phyloP scores from a whole-genome alignment of 2,329 filamentous ascomycete genomes.

The Cladosporium sp. region DNA sequence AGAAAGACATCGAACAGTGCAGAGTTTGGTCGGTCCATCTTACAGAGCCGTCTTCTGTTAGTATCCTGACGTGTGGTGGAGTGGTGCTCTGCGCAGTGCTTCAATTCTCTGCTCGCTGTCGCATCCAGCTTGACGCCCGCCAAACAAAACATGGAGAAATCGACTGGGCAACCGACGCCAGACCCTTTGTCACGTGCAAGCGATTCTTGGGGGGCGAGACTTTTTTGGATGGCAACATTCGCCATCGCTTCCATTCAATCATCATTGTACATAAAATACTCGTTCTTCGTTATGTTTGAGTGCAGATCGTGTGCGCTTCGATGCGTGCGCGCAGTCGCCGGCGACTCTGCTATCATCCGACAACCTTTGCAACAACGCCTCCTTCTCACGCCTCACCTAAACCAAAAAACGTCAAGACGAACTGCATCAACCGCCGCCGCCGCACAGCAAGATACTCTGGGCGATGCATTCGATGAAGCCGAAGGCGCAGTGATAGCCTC shows the following conservation, averaged over 20 bases:
- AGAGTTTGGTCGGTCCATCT: constrained; percentile 14
- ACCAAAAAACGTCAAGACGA: constrained; percentile 6
- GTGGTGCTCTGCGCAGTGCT: not conserved
- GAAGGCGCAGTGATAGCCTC: not conserved
- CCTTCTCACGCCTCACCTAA: constrained; percentile 22
- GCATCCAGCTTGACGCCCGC: not conserved
- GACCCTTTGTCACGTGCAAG: not conserved
- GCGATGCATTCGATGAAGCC: not conserved
- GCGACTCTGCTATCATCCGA: constrained; percentile 22
- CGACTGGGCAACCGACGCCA: not conserved
- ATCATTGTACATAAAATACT: not conserved
- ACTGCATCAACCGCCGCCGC: not conserved
- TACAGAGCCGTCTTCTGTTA: not conserved
- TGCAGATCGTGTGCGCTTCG: constrained; percentile 42
- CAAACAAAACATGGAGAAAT: constrained; percentile 1
- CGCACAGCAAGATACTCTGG: not conserved
- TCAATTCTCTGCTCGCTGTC: not conserved
- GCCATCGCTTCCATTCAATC: not conserved
- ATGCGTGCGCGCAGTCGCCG: constrained; percentile 37
- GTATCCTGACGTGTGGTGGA: too few relatives aligned
- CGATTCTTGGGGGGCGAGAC: not conserved
- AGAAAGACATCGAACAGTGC: constrained; percentile 87
- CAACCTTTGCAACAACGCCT: constrained; percentile 17
- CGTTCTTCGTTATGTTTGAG: constrained; percentile 35
- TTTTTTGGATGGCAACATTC: not conserved